Evolutionary conservation across 1,284 basidiomycete genomes (phyloP), one percentile per base, ranked within the genome.

Genomic region (Spongiforma sp.): DNA sequence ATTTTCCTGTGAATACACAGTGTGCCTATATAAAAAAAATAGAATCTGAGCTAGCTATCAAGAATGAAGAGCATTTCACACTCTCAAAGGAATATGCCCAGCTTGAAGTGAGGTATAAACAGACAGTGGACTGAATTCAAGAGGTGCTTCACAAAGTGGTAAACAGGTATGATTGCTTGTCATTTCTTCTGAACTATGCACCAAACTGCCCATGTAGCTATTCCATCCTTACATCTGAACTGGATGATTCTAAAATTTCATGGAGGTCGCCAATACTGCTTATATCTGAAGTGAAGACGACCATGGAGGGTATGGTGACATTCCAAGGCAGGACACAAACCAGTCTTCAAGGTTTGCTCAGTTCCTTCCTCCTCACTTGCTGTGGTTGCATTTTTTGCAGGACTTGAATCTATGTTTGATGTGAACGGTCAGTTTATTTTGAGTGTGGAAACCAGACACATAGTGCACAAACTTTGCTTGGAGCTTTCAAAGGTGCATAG

Each of bases 401-500:
- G 69, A 14, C 67, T 80, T 19, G 71, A 80, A 62, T 72, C 77
- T 19, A 72, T 77, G 46, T 64, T 80, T n/a, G 73, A 76, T 28
- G 63, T 68, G 5, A 68, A 73, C 6, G 76, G 77, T 28, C 67
- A 58, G 17, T 71, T 78, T 52, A 55, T 72, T 24, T 66, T 73
- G 24, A 72, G 68, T 7, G 63, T 65, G 19, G 77, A 79, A 67
- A 75, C 77, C 3, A 79, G 79, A 64, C 68, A 66, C 6, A 50
- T 79, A 21, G 69, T 85, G 9, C 69, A 73, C 26, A 82, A 82
- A 41, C 72, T 86, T 17, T 79, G 80, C 41, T 66, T 64, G 17
- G 77, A 76, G 57, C 75, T 76, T 69, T 68, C 34, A 56, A 78
- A 75, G 64, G 74, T n/a, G n/a, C n/a, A 77, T 76, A 68, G 17